Percentiles rank a stretch among this genome's conserved stretches.
These are phyloP conservation scores for Neodidymelliopsis sp. DNA, from an alignment of 2,329 filamentous ascomycete species.

Conservation along the genomic window DNA sequence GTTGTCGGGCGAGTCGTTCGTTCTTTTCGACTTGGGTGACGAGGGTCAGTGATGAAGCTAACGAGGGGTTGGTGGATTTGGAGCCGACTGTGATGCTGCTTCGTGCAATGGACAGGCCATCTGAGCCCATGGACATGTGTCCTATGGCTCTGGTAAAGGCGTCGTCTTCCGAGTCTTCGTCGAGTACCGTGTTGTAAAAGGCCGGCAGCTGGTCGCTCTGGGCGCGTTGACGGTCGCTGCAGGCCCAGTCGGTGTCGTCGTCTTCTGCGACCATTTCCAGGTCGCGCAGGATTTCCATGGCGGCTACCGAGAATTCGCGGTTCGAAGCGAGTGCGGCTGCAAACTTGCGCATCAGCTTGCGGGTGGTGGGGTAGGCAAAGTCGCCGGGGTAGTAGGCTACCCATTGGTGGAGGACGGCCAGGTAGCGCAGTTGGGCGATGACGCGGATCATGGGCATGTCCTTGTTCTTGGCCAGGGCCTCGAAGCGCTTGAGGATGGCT, in stretches of 20 bases:
- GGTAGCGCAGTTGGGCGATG: conserved; percentile 80
- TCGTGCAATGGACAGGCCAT: conserved; percentile 40
- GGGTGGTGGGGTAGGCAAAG: conserved; percentile 81
- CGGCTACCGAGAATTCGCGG: conserved; percentile 83
- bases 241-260: conserved; percentile 94
- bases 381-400: conserved; percentile 89
- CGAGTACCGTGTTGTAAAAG: conserved; percentile 52
- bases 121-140: conserved; percentile 38
- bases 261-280: conserved; percentile 81
- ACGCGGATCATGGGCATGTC: conserved; percentile 77
- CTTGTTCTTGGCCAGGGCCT: conserved; percentile 72
- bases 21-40: conserved; percentile 79
- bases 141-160: conserved; percentile 43
- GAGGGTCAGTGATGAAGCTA: conserved; percentile 54
- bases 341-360: conserved; percentile 76
- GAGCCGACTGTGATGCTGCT: conserved; percentile 38
- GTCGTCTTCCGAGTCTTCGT: conserved; percentile 48
- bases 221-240: conserved; percentile 70
- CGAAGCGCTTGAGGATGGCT: conserved; percentile 78
- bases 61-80: conserved; percentile 34
- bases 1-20: conserved; percentile 75
- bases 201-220: conserved; percentile 52
- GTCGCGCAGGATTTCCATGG: conserved; percentile 82
- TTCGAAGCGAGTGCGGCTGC: conserved; percentile 76
- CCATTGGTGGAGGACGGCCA: conserved; percentile 88